Evolutionary conservation across 169 alveolate genomes (phyloP).

Genomic region (Besnoitia besnoiti): DNA sequence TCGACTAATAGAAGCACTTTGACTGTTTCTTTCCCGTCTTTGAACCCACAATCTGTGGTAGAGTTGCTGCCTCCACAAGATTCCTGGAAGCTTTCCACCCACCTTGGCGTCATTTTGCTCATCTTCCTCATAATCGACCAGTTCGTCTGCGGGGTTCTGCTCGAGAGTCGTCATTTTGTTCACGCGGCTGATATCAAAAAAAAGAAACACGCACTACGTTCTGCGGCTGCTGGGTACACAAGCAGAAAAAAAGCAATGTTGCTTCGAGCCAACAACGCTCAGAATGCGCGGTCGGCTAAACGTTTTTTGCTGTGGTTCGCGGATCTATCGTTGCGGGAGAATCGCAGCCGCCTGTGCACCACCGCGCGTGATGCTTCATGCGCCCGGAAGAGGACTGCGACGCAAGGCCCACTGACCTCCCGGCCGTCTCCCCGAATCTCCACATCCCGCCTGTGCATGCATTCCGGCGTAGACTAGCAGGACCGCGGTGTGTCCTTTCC

Average conservation of each 20-base stretch:
- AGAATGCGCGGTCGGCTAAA: background rate
- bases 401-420: background rate
- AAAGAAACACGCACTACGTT: background rate
- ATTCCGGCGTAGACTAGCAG: too few species aligned
- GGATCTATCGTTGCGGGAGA: background rate
- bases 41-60: background rate
- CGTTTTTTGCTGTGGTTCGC: background rate
- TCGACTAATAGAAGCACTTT: too few species aligned
- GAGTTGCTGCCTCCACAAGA: background rate
- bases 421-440: background rate
- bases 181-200: slow-evolving; percentile 10
- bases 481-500: too few species aligned
- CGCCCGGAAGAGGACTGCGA: background rate
- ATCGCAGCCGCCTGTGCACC: background rate
- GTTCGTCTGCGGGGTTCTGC: slow-evolving; percentile 71
- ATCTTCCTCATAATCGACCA: slow-evolving; percentile 71
- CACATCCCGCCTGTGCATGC: too few species aligned
- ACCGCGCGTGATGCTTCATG: background rate
- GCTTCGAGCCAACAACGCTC: background rate
- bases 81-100: slow-evolving; percentile 28
- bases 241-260: background rate
- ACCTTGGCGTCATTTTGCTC: slow-evolving; percentile 69
- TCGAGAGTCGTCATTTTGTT: slow-evolving; percentile 71
- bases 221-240: background rate
- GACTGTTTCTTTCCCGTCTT: background rate